Evolutionary conservation across 2,329 filamentous ascomycete species (phyloP).

Genomic region (Dryadomyces quercivorus): DNA sequence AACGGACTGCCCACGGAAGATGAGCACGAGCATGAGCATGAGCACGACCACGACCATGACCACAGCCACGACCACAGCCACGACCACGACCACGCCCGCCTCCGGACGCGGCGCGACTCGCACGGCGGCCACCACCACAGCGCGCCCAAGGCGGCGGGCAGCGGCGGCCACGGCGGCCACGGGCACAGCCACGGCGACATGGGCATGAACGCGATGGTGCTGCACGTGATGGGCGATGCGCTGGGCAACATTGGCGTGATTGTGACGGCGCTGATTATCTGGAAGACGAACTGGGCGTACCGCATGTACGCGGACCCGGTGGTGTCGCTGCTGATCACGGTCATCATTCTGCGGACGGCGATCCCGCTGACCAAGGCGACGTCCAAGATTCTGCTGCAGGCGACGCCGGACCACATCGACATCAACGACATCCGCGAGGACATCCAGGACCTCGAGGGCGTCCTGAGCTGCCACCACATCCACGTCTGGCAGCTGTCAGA

Average conservation of each 20-base stretch:
- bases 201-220: constrained; percentile 82
- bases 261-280: constrained; percentile 73
- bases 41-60: constrained; percentile 17
- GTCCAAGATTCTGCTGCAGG: constrained; percentile 82
- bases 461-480: constrained; percentile 85
- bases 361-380: constrained; percentile 70
- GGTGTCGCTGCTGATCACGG: constrained; percentile 87
- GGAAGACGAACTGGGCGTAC: constrained; percentile 72
- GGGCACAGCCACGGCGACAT: constrained; percentile 77
- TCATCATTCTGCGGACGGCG: constrained; percentile 61
- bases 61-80: constrained; percentile 15
- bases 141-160: constrained; percentile 67
- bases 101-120: constrained; percentile 32
- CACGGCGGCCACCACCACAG: constrained; percentile 63
- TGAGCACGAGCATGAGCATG: constrained; percentile 15
- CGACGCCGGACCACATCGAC: constrained; percentile 77
- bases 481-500: constrained; percentile 98
- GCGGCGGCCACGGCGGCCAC: constrained; percentile 38
- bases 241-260: constrained; percentile 83
- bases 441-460: constrained; percentile 71
- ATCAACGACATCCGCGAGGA: constrained; percentile 88
- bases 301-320: constrained; percentile 82
- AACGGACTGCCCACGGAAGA: constrained; percentile 14
- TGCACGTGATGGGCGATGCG: constrained; percentile 70
- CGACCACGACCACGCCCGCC: constrained; percentile 15